These are phyloP conservation scores for Neurospora cerealis DNA, from an alignment of 495 filamentous ascomycete genomes.

Conservation along the genomic window DNA sequence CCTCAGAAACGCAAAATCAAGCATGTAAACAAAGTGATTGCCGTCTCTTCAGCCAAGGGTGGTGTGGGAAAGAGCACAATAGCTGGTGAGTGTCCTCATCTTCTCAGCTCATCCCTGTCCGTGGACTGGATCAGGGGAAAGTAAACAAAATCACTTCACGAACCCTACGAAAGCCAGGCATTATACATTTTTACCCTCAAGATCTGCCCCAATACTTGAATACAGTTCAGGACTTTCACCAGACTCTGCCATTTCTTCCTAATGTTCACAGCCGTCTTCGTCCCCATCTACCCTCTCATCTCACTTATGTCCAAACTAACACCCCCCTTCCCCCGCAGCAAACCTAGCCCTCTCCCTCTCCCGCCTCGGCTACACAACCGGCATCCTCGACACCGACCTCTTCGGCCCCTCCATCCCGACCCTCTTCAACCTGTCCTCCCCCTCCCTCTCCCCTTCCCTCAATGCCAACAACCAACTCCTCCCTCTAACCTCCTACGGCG, in stretches of 20 bases:
- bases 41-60: slow-evolving; percentile 91
- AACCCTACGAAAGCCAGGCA: too few species aligned
- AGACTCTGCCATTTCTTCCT: too few species aligned
- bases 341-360: slow-evolving; percentile 85
- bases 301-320: too few species aligned
- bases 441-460: too few species aligned
- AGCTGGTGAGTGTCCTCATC: slow-evolving; percentile 43
- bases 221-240: too few species aligned
- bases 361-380: slow-evolving; percentile 64
- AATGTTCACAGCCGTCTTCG: too few species aligned
- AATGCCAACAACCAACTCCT: slow-evolving; percentile 76
- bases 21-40: slow-evolving; percentile 77
- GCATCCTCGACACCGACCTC: slow-evolving; percentile 91
- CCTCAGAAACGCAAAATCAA: slow-evolving; percentile 70
- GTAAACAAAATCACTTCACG: not conserved
- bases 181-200: too few species aligned
- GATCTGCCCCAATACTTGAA: too few species aligned
- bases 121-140: not conserved
- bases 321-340: too few species aligned
- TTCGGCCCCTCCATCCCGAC: slow-evolving; percentile 94
- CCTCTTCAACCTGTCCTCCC: slow-evolving; percentile 61
- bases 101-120: not conserved
- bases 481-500: slow-evolving; percentile 87
- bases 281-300: too few species aligned
- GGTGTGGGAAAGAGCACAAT: slow-evolving; percentile 96